Percentiles rank a stretch among this genome's conserved stretches.
Conservation (phyloP, 75 land plant genomes). For the Selaginella tamariscina region DNA sequence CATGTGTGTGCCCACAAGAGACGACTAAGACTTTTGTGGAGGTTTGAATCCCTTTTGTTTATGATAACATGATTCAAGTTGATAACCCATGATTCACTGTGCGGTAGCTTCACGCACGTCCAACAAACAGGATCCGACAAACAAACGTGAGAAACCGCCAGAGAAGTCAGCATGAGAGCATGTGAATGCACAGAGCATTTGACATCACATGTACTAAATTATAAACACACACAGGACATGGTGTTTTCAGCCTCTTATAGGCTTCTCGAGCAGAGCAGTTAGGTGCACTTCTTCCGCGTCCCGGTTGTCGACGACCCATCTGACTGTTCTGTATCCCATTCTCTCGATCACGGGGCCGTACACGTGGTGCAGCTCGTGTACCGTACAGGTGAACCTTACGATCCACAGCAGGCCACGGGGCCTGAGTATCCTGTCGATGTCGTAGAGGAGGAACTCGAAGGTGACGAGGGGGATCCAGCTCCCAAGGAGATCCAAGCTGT, state of each 20-base stretch:
- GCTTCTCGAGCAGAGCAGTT: slow-evolving; percentile 8
- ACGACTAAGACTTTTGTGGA: no score
- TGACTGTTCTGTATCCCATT: neutral
- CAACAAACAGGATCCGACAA: no score
- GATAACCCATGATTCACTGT: no score
- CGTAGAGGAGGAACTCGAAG: slow-evolving; percentile 8
- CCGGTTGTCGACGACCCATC: neutral
- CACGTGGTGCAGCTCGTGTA: neutral
- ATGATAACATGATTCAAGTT: no score
- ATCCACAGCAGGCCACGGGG: slow-evolving; percentile 2
- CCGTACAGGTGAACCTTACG: neutral
- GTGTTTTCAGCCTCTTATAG: neutral
- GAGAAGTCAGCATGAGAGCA: no score
- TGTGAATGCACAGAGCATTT: no score
- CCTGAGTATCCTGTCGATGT: slow-evolving; percentile 3
- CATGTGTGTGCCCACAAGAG: no score
- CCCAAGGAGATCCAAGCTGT: neutral
- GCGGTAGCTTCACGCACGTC: no score
- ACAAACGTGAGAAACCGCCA: no score
- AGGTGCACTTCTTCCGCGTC: neutral
- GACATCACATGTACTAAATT: no score
- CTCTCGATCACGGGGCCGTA: neutral
- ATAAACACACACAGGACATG: no score
- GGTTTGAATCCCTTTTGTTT: no score
- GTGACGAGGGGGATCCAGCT: neutral